Percentiles rank a stretch among this genome's conserved stretches.
Evolutionary conservation across 371 early-diverging fungal species (phyloP).

Genomic region (Rhizopus delemar): DNA sequence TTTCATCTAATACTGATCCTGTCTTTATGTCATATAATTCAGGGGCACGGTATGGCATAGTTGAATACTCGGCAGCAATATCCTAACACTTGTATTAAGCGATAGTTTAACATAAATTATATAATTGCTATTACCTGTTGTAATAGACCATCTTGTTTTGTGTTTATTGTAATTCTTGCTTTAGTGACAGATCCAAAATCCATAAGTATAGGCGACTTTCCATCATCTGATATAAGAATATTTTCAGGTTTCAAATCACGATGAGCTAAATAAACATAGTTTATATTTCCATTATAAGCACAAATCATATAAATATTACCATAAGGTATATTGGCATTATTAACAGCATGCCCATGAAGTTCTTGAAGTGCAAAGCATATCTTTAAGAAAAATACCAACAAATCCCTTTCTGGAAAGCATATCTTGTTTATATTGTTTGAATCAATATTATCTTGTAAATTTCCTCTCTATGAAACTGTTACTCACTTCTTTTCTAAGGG

Average conservation of each 20-base stretch:
- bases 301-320: slow-evolving; percentile 16
- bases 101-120: neutral
- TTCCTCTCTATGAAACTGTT: slow-evolving; percentile 22
- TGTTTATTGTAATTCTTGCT: slow-evolving; percentile 58
- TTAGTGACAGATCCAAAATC: slow-evolving; percentile 71
- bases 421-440: slow-evolving; percentile 54
- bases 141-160: slow-evolving; percentile 60
- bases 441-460: slow-evolving; percentile 56
- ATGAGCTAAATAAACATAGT: slow-evolving; percentile 47
- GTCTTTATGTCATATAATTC: slow-evolving; percentile 78
- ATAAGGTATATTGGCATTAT: slow-evolving; percentile 25
- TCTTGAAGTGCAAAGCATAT: slow-evolving; percentile 63
- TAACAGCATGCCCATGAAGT: slow-evolving; percentile 54
- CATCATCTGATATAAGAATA: slow-evolving; percentile 64
- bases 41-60: slow-evolving; percentile 77
- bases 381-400: slow-evolving; percentile 60
- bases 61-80: slow-evolving; percentile 58
- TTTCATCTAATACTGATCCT: slow-evolving; percentile 60
- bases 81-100: slow-evolving; percentile 46
- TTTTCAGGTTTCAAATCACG: slow-evolving; percentile 76
- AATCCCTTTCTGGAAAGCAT: slow-evolving; percentile 58
- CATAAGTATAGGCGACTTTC: slow-evolving; percentile 66
- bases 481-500: neutral
- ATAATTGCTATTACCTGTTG: slow-evolving; percentile 45
- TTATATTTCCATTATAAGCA: neutral